Percentiles rank a stretch among this genome's conserved stretches.
Conservation (phyloP, 768 basidiomycete genomes). For the Tricholoma hemisulphureum region DNA sequence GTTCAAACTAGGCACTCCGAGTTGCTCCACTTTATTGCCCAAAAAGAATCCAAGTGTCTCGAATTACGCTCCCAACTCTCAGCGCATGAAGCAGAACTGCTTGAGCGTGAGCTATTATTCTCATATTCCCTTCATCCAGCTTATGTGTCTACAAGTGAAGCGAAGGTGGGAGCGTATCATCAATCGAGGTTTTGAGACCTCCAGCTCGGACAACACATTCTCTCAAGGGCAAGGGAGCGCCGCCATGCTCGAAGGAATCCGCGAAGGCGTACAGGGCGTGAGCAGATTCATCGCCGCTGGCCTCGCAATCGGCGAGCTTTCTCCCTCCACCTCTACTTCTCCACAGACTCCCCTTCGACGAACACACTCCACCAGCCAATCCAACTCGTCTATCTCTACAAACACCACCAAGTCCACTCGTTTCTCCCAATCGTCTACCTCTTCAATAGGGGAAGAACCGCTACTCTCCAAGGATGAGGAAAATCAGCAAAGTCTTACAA, state of each 20-base stretch:
- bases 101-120: constrained; percentile 45
- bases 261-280: constrained; percentile 62
- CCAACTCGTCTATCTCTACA: constrained; percentile 14
- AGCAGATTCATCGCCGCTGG: constrained; percentile 56
- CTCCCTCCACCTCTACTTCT: constrained; percentile 10
- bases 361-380: constrained; percentile 9
- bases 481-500: constrained; percentile 6
- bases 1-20: constrained; percentile 64
- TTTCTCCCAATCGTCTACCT: constrained; percentile 45
- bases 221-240: constrained; percentile 26
- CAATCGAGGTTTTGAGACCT: constrained; percentile 53
- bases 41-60: constrained; percentile 82
- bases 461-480: constrained; percentile 2
- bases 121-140: neutral
- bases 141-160: constrained; percentile 52
- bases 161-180: constrained; percentile 83
- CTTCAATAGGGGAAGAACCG: constrained; percentile 43
- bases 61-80: constrained; percentile 76
- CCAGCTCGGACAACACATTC: constrained; percentile 10
- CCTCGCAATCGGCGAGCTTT: constrained; percentile 26
- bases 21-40: constrained; percentile 78
- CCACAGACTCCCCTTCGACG: constrained; percentile 6
- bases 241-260: constrained; percentile 56
- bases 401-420: constrained; percentile 31
- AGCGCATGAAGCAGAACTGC: constrained; percentile 69